A percentile compares a stretch with the other conserved stretches of the same genome.
Conservation (phyloP, 177 flowering plant genomes). For the Tripterygium wilfordii region DNA sequence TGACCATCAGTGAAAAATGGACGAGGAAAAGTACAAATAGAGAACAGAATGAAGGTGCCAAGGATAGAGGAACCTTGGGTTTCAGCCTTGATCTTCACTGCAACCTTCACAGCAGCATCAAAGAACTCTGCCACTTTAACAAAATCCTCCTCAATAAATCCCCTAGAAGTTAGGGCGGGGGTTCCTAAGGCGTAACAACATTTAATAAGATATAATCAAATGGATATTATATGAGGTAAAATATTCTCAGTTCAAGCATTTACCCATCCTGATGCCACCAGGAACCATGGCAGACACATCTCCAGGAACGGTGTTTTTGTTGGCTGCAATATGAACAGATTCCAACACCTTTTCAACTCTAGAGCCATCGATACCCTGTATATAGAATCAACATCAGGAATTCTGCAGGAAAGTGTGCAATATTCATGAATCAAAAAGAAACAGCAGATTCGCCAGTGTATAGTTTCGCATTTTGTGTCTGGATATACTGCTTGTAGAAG, state of each 20-base stretch:
- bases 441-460: too few species aligned
- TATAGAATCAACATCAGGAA: too few species aligned
- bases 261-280: constrained; percentile 99
- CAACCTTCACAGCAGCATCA: constrained; percentile 77
- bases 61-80: constrained; percentile 48
- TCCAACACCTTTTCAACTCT: constrained; percentile 95
- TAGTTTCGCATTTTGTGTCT: too few species aligned
- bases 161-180: constrained; percentile 95
- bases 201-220: background rate
- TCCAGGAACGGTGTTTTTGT: constrained; percentile 98
- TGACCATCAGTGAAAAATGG: too few species aligned
- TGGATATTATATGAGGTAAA: background rate
- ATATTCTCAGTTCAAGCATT: too few species aligned
- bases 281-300: constrained; percentile 99
- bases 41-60: background rate
- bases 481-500: too few species aligned
- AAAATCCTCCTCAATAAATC: constrained; percentile 91
- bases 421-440: too few species aligned
- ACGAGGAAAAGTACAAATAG: too few species aligned
- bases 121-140: constrained; percentile 89
- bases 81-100: constrained; percentile 74
- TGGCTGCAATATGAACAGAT: constrained; percentile 93
- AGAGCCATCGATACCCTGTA: constrained; percentile 96
- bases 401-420: too few species aligned
- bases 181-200: constrained; percentile 56